These are phyloP conservation scores for Panicum virgatum DNA, from an alignment of 202 grass and related monocot genomes.

Conservation along the genomic window DNA sequence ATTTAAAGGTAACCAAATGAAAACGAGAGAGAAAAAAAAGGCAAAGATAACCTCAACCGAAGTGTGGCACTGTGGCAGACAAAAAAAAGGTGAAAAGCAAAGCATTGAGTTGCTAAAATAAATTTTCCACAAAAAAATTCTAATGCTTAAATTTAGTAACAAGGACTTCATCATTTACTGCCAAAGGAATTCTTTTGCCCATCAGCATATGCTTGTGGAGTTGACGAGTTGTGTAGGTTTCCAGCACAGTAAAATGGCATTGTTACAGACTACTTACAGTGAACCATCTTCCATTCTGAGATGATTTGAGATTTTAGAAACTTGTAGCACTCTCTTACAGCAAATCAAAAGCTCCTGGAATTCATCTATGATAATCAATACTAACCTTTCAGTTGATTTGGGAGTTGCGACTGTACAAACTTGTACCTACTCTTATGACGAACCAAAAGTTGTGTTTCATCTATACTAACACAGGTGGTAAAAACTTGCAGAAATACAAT, in stretches of 20 bases:
- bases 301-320: neutral
- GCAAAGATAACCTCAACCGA: neutral
- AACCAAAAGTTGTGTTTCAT: neutral
- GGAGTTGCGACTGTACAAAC: neutral
- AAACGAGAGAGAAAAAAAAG: neutral
- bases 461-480: constrained; percentile 19
- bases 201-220: neutral
- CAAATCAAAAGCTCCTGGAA: neutral
- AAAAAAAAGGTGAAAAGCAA: neutral
- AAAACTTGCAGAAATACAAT: constrained; percentile 89
- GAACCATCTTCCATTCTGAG: neutral
- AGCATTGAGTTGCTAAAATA: neutral
- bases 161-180: constrained; percentile 9
- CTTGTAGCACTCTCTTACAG: neutral
- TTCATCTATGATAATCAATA: constrained; percentile 20
- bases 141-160: neutral
- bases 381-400: neutral
- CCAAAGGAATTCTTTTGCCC: neutral
- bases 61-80: neutral
- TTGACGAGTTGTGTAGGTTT: neutral
- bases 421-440: neutral
- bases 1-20: neutral
- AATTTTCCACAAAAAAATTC: neutral
- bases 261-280: neutral
- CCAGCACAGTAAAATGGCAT: neutral